A percentile compares a stretch with the other conserved stretches of the same genome.
These are phyloP conservation scores for Hypoxylon crocopeplum DNA, from an alignment of 495 filamentous ascomycete species.

Conservation along the genomic window DNA sequence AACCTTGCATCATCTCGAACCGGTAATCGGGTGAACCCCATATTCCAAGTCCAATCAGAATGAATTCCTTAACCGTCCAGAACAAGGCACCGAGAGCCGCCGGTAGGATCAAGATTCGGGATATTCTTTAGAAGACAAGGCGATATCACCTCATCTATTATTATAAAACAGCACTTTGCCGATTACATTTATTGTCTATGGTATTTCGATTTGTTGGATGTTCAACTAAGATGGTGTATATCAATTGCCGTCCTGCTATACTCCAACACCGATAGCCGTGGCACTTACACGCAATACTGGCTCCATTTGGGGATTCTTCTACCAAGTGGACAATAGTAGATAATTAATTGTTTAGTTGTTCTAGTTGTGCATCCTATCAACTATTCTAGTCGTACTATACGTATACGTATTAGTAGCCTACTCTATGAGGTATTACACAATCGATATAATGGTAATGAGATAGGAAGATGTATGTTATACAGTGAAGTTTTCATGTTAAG, in stretches of 20 bases:
- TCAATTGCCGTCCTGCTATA: slow-evolving; percentile 9
- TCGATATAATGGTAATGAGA: no score
- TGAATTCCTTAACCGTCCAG: slow-evolving; percentile 12
- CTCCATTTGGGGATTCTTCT: no score
- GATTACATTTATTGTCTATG: background rate
- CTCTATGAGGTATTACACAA: no score
- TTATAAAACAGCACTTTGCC: background rate
- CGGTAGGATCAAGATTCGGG: background rate
- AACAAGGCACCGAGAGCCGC: slow-evolving; percentile 29
- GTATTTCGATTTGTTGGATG: background rate
- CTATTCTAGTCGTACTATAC: no score
- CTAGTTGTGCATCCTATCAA: no score
- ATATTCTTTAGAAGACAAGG: background rate
- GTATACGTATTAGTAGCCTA: no score
- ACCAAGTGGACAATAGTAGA: no score
- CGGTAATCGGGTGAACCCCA: slow-evolving; percentile 37
- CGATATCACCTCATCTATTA: background rate
- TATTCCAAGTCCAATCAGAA: slow-evolving; percentile 28
- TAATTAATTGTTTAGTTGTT: no score
- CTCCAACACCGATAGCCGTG: slow-evolving; percentile 24
- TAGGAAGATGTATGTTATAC: no score
- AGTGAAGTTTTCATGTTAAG: no score
- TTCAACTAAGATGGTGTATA: background rate
- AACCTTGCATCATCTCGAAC: slow-evolving; percentile 38
- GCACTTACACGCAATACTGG: slow-evolving; percentile 5